Evolutionary conservation across 1,284 basidiomycete species (phyloP), one percentile per base, ranked within the genome.

Genomic region (Earliella scabrosa): DNA sequence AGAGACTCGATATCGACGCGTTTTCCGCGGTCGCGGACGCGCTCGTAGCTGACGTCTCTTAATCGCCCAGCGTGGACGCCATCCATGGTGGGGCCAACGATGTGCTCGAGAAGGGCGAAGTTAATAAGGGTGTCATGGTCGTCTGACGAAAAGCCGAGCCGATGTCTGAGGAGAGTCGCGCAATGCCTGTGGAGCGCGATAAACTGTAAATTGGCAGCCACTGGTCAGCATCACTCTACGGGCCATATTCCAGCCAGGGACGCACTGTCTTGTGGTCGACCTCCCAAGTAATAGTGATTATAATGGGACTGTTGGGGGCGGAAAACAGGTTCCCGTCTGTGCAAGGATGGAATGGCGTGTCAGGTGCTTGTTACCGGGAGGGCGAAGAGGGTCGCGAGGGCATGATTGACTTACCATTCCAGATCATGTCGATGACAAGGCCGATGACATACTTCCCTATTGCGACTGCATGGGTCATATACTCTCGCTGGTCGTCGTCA

Each of bases 1-100:
- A 67, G 66, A 10, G 54, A 56, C 27, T 58, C 49, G 26, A 69
- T 35, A 39, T 68, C 65, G 43, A 68, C 59, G 27, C 58, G 61
- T 10, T 63, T 54, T 20, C 47, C 58, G 21, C 58, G 61, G 20
- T 35, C 18, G 16, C 43, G 36, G 44, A 56, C 44, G 21, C 61
- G 55, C 46, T 68, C 68, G 52, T 71, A 71, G 10, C 64, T 40
- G 13, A 71, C 45, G 48, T 54, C 47, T 4, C 24, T 50, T 14
- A 68, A 41, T 13, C 63, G 49, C 10, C 67, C 66, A 2, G 60
- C 63, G 27, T 54, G 43, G 2, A 18, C 39, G 14, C 58, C 61
- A 14, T 29, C 45, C 32, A 52, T 48, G 20, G 54, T 39, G n/a
- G 64, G 63, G 10, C 63, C 67, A 6, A 70, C 27, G 26, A 70